Conservation (phyloP, 306 rosid genomes). For the Cucumis hystrix region DNA sequence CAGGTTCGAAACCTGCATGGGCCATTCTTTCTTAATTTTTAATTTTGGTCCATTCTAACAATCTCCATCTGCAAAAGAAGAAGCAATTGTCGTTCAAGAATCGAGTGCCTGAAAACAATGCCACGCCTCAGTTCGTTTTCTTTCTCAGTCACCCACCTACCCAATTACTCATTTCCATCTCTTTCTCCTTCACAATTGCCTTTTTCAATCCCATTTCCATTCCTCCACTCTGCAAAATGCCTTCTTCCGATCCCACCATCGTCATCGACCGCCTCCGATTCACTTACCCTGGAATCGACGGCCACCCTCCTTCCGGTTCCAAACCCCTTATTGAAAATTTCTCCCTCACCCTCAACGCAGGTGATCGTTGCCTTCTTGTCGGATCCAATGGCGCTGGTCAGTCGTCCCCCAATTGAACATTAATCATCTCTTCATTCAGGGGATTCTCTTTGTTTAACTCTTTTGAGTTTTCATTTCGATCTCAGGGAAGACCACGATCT, state of each 20-base stretch:
- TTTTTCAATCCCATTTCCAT: not conserved
- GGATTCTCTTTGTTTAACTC: not conserved
- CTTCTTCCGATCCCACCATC: constrained; percentile 19
- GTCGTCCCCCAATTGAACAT: not conserved
- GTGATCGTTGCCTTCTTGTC: constrained; percentile 77
- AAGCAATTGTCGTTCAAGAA: not conserved
- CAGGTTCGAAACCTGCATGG: constrained; percentile 13
- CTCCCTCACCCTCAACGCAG: constrained; percentile 50
- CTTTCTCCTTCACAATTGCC: not conserved
- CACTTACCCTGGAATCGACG: constrained; percentile 91
- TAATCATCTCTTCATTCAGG: not conserved
- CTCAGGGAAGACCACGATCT: constrained; percentile 63
- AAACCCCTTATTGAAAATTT: constrained; percentile 66
- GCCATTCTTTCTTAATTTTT: not conserved
- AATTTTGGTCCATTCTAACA: too few species aligned
- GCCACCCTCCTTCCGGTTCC: constrained; percentile 85
- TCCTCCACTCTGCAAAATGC: constrained; percentile 18
- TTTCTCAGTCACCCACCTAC: not conserved
- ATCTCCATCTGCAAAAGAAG: not conserved
- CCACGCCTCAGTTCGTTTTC: constrained; percentile 8
- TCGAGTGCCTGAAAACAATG: not conserved
- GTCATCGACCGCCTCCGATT: constrained; percentile 51
- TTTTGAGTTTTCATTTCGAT: not conserved
- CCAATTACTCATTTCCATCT: not conserved
- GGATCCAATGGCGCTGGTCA: constrained; percentile 97